Conservation (phyloP, 2,329 filamentous ascomycete species). For the Cyphellophora europaea region DNA sequence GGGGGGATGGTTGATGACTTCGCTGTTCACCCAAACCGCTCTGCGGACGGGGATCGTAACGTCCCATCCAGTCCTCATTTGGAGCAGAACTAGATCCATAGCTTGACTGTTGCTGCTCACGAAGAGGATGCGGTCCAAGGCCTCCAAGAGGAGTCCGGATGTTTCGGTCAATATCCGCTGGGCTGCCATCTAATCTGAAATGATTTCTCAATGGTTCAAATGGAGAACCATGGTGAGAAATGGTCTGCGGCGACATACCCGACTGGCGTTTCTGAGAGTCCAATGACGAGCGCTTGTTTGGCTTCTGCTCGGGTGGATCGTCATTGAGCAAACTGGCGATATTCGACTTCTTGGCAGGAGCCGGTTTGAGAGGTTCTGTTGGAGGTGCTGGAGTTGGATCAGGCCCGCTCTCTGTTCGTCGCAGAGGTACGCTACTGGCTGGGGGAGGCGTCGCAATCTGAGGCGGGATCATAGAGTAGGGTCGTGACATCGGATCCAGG, state of each 20-base stretch:
- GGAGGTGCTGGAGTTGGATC: conserved; percentile 8
- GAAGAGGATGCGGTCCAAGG: not conserved
- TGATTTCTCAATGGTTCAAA: conserved; percentile 1
- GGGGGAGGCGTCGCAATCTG: too few species aligned
- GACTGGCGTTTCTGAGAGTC: conserved; percentile 20
- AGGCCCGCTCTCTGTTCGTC: too few species aligned
- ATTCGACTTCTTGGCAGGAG: conserved; percentile 39
- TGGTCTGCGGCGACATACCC: conserved; percentile 13
- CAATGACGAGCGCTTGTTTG: conserved; percentile 34
- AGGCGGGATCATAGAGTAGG: too few species aligned
- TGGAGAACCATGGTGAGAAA: conserved; percentile 3
- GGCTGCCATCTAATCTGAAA: conserved; percentile 1
- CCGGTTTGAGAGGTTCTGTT: conserved; percentile 17
- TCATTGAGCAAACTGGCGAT: conserved; percentile 41
- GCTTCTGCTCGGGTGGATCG: conserved; percentile 37
- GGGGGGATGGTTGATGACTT: conserved; percentile 15
- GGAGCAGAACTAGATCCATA: conserved; percentile 7
- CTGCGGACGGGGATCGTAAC: conserved; percentile 16
- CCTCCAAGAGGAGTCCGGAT: conserved; percentile 3
- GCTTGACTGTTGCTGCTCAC: not conserved
- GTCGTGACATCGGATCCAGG: too few species aligned
- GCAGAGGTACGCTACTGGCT: too few species aligned
- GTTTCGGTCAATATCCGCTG: not conserved
- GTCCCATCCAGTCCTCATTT: conserved; percentile 16
- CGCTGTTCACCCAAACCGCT: conserved; percentile 10